phyloP scores from a whole-genome alignment of 2,329 filamentous ascomycete species.

The Colletotrichum sp. region DNA sequence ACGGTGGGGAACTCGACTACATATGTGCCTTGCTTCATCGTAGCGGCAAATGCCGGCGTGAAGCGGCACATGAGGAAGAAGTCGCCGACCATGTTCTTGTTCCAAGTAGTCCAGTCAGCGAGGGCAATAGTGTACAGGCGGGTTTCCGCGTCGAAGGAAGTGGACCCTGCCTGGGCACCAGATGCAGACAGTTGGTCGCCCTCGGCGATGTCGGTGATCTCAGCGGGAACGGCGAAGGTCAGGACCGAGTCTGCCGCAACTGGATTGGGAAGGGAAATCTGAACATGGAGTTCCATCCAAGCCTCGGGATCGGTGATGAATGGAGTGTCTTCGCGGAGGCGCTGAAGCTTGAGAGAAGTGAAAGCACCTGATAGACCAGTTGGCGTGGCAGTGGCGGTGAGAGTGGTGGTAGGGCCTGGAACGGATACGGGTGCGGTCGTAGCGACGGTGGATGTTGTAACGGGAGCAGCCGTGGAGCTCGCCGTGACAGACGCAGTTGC shows the following conservation, averaged over 20 bases:
- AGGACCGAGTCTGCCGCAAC: not conserved
- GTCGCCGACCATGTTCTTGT: constrained; percentile 18
- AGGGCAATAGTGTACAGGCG: not conserved
- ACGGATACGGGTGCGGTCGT: not conserved
- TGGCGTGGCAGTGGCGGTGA: constrained; percentile 5
- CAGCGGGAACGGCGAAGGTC: constrained; percentile 4
- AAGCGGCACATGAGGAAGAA: constrained; percentile 22
- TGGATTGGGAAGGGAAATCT: not conserved
- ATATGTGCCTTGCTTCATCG: constrained; percentile 11
- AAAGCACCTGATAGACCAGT: constrained; percentile 12
- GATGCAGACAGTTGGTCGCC: not conserved
- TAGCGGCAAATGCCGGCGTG: not conserved
- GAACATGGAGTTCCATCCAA: constrained; percentile 19
- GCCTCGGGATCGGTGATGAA: not conserved
- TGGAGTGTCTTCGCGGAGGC: not conserved
- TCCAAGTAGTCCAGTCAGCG: constrained; percentile 11
- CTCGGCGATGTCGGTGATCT: constrained; percentile 5
- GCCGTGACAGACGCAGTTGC: not conserved
- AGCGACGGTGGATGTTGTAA: not conserved
- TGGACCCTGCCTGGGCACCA: not conserved
- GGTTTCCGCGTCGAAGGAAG: not conserved
- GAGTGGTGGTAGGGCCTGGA: constrained; percentile 14
- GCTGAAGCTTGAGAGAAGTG: constrained; percentile 7
- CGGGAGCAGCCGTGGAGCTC: not conserved
- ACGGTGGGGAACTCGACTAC: constrained; percentile 14